Conservation (phyloP, 192 early-diverging fungal species). For the Coemansia sp. region DNA sequence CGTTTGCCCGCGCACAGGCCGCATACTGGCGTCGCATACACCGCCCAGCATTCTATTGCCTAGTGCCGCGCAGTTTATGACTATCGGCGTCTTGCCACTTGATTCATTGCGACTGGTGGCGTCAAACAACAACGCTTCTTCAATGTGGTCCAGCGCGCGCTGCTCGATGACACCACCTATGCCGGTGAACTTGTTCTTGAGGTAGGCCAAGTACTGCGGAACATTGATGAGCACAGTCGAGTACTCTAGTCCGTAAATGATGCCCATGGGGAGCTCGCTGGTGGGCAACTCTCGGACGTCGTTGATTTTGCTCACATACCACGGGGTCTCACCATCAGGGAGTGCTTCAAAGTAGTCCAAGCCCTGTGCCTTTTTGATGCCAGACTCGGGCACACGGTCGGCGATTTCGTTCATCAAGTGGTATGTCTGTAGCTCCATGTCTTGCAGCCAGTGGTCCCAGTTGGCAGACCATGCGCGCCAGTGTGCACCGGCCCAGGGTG, state of each 20-base stretch:
- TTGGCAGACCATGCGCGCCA: constrained; percentile 63
- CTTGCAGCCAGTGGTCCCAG: constrained; percentile 46
- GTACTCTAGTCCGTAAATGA: constrained; percentile 34
- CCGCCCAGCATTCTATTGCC: constrained; percentile 69
- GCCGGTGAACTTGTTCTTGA: constrained; percentile 18
- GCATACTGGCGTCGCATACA: constrained; percentile 71
- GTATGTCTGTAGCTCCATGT: constrained; percentile 37
- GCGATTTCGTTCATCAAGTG: constrained; percentile 26
- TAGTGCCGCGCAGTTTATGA: constrained; percentile 83
- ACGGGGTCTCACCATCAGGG: constrained; percentile 6
- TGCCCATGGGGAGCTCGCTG: constrained; percentile 15
- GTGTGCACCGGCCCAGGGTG: constrained; percentile 65
- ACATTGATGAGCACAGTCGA: constrained; percentile 43
- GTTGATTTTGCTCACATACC: constrained; percentile 20
- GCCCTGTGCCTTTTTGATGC: constrained; percentile 22
- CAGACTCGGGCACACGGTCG: constrained; percentile 15
- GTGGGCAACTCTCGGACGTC: constrained; percentile 5
- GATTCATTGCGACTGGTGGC: neutral
- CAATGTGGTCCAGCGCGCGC: constrained; percentile 18
- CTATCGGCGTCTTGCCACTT: constrained; percentile 23
- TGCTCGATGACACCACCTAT: constrained; percentile 20
- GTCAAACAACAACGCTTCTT: constrained; percentile 10
- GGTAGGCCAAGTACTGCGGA: constrained; percentile 32
- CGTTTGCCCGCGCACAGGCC: constrained; percentile 81
- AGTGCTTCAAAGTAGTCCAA: constrained; percentile 18